Conservation (phyloP, 2,329 filamentous ascomycete species). For the Xylaria sp. region DNA sequence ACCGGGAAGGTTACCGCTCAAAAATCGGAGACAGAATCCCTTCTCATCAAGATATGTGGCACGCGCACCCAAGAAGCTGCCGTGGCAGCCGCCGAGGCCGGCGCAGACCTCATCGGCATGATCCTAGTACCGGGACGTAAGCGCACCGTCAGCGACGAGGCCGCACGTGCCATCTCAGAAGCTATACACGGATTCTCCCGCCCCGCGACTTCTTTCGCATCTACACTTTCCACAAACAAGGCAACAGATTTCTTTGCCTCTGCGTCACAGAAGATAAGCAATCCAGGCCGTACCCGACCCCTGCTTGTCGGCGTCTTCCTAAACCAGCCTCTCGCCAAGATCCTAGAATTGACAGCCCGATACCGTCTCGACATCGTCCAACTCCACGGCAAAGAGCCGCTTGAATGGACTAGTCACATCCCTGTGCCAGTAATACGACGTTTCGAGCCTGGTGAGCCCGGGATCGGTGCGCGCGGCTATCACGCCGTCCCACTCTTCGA, state of each 20-base stretch:
- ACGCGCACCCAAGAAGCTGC: constrained; percentile 87
- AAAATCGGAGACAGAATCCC: constrained; percentile 54
- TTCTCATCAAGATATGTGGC: constrained; percentile 94
- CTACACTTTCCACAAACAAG: constrained; percentile 44
- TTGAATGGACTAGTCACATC: constrained; percentile 91
- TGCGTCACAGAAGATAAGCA: constrained; percentile 60
- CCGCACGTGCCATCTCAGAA: constrained; percentile 82
- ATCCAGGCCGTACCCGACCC: constrained; percentile 63
- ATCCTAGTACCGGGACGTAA: constrained; percentile 86
- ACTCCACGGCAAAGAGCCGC: constrained; percentile 88
- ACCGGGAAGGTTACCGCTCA: constrained; percentile 60
- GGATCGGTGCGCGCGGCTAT: constrained; percentile 78
- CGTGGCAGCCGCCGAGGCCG: constrained; percentile 80
- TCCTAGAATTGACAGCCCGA: constrained; percentile 80
- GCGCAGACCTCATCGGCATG: constrained; percentile 92
- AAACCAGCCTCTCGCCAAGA: constrained; percentile 85
- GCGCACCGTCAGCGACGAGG: constrained; percentile 81
- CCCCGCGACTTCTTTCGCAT: constrained; percentile 48
- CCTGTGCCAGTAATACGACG: constrained; percentile 91
- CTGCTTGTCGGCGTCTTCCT: constrained; percentile 94
- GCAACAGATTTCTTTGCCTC: constrained; percentile 78
- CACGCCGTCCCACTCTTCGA: constrained; percentile 88
- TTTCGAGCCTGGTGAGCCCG: constrained; percentile 81
- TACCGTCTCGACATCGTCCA: constrained; percentile 90
- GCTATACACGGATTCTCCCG: constrained; percentile 71